Evolutionary conservation across 352 stramenopile genomes (phyloP).

Genomic region (Phytopythium litorale): DNA sequence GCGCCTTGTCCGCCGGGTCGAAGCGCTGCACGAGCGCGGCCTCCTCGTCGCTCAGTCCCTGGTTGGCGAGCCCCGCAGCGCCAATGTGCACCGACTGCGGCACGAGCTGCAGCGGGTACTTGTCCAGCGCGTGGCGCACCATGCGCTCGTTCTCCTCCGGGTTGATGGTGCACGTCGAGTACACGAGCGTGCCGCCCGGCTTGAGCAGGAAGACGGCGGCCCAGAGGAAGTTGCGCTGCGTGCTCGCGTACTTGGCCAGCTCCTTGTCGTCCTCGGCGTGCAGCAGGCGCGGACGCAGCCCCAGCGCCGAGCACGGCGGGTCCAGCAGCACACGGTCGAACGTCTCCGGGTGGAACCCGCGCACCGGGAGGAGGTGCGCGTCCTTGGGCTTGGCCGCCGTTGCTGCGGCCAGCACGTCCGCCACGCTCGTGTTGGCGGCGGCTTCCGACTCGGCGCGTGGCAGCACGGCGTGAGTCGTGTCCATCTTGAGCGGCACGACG

Average conservation of each 20-base stretch:
- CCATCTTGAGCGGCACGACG: conserved; percentile 60
- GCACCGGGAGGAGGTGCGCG: conserved; percentile 70
- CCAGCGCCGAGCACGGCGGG: conserved; percentile 90
- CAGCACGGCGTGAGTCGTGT: conserved; percentile 88
- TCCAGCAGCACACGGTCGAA: conserved; percentile 95
- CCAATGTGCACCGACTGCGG: conserved; percentile 57
- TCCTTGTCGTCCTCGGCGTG: conserved; percentile 73
- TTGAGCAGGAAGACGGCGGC: conserved; percentile 90
- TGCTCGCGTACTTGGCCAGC: conserved; percentile 74
- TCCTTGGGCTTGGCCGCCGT: conserved; percentile 37
- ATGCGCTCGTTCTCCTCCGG: conserved; percentile 92
- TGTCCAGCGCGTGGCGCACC: conserved; percentile 85
- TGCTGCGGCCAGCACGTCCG: conserved; percentile 55
- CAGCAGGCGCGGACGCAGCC: conserved; percentile 88
- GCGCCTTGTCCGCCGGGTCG: conserved; percentile 66
- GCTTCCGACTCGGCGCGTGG: conserved; percentile 31
- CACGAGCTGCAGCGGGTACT: conserved; percentile 84
- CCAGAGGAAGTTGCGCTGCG: conserved; percentile 88
- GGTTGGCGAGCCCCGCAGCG: conserved; percentile 57
- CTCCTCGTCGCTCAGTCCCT: conserved; percentile 74
- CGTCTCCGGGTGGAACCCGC: conserved; percentile 89
- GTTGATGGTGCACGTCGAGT: conserved; percentile 95
- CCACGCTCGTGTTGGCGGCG: conserved; percentile 25
- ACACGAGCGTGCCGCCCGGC: conserved; percentile 89
- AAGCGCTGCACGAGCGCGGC: conserved; percentile 83